These are phyloP conservation scores for Amaranthus palmeri DNA, from an alignment of 148 eudicot species.

Conservation along the genomic window DNA sequence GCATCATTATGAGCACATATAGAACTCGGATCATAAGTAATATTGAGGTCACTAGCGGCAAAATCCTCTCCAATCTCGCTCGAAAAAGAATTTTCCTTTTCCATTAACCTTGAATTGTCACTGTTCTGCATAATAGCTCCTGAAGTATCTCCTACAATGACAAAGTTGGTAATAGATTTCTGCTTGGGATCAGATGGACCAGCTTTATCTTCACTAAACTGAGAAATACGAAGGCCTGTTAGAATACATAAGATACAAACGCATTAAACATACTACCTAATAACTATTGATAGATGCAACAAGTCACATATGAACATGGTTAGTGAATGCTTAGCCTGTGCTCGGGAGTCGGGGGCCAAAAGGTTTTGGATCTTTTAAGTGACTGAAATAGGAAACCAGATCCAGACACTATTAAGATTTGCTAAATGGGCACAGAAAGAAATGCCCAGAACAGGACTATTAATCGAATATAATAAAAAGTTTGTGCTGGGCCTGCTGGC, in stretches of 20 bases:
- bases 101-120: conserved; percentile 27
- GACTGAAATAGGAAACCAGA: background rate
- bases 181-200: conserved; percentile 72
- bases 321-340: background rate
- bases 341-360: background rate
- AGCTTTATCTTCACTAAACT: conserved; percentile 60
- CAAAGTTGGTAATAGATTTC: conserved; percentile 71
- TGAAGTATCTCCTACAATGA: conserved; percentile 38
- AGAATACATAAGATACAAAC: conserved; percentile 10
- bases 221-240: conserved; percentile 86
- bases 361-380: background rate
- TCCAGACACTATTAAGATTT: background rate
- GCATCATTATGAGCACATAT: conserved; percentile 25
- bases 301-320: background rate
- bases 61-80: conserved; percentile 24
- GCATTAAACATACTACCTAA: conserved; percentile 2
- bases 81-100: conserved; percentile 20
- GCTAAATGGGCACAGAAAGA: background rate
- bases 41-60: conserved; percentile 17
- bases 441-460: background rate
- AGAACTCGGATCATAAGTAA: background rate
- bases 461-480: background rate
- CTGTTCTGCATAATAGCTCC: conserved; percentile 22
- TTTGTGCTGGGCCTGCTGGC: background rate
- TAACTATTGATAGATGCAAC: background rate